phyloP scores from a whole-genome alignment of 805 yeast genomes.

The Pichia ethanolica region DNA sequence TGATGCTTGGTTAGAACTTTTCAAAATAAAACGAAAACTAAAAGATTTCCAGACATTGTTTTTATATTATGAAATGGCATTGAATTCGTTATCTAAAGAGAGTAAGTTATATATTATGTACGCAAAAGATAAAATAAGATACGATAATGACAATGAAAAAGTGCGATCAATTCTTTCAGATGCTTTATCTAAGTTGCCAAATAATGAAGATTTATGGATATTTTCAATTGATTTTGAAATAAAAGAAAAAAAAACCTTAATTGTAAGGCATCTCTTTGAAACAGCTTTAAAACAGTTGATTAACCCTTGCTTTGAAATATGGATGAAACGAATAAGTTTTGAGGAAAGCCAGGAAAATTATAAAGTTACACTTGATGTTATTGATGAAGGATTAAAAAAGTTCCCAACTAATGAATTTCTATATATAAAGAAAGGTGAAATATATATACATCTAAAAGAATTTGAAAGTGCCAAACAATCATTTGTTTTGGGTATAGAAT shows the following conservation, averaged over 20 bases:
- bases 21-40: conserved; percentile 28
- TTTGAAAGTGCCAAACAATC: conserved; percentile 38
- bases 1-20: conserved; percentile 42
- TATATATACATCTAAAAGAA: conserved; percentile 29
- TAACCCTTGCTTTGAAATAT: conserved; percentile 39
- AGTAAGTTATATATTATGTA: conserved; percentile 57
- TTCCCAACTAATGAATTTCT: conserved; percentile 48
- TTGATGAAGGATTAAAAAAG: conserved; percentile 39
- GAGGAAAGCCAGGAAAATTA: conserved; percentile 33
- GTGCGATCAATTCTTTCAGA: conserved; percentile 48
- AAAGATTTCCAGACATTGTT: conserved; percentile 29
- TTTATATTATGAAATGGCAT: conserved; percentile 46
- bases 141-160: conserved; percentile 36
- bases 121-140: conserved; percentile 59
- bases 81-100: conserved; percentile 39
- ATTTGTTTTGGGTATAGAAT: conserved; percentile 41
- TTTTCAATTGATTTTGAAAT: conserved; percentile 65
- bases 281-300: conserved; percentile 11
- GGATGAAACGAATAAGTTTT: conserved; percentile 54
- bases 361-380: conserved; percentile 33
- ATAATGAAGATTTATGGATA: conserved; percentile 53
- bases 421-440: conserved; percentile 57
- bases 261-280: conserved; percentile 32
- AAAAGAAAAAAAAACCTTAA: conserved; percentile 29
- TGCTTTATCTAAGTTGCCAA: conserved; percentile 38